Percentiles rank a stretch among this genome's conserved stretches.
Evolutionary conservation across 352 stramenopile species (phyloP).

Genomic region (Phytophthora cactorum): DNA sequence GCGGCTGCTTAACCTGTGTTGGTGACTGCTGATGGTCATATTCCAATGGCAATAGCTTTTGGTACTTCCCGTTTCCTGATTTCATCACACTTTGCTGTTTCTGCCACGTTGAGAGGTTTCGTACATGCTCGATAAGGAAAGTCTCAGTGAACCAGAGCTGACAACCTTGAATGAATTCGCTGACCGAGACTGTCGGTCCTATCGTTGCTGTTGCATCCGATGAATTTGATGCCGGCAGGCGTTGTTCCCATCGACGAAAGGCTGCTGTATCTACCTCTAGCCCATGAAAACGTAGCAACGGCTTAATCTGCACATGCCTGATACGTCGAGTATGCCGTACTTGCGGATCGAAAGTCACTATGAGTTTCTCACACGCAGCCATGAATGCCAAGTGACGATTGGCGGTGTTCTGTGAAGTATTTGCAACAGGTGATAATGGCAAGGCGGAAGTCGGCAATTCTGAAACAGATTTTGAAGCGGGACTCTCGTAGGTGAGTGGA

Average conservation of each 20-base stretch:
- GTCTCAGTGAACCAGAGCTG: conserved; percentile 59
- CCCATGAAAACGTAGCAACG: conserved; percentile 48
- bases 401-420: conserved; percentile 3
- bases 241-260: conserved; percentile 72
- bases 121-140: conserved; percentile 49
- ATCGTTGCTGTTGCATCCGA: conserved; percentile 3
- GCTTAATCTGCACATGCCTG: conserved; percentile 40
- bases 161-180: conserved; percentile 54
- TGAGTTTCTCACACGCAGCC: conserved; percentile 54
- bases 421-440: conserved; percentile 10
- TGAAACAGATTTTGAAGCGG: conserved; percentile 16
- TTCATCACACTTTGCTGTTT: conserved; percentile 32
- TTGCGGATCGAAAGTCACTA: conserved; percentile 52
- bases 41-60: conserved; percentile 25
- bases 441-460: conserved; percentile 3
- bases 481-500: conserved; percentile 15
- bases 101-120: conserved; percentile 25
- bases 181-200: conserved; percentile 38
- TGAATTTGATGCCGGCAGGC: conserved; percentile 23
- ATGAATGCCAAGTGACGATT: conserved; percentile 47
- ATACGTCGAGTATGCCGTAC: conserved; percentile 40
- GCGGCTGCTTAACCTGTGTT: conserved; percentile 27
- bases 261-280: conserved; percentile 45
- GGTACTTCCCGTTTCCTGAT: conserved; percentile 14
- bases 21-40: conserved; percentile 21